Percentiles rank a stretch among this genome's conserved stretches.
phyloP scores from a whole-genome alignment of 257 asterid genomes.

The Solanum clarkiae region DNA sequence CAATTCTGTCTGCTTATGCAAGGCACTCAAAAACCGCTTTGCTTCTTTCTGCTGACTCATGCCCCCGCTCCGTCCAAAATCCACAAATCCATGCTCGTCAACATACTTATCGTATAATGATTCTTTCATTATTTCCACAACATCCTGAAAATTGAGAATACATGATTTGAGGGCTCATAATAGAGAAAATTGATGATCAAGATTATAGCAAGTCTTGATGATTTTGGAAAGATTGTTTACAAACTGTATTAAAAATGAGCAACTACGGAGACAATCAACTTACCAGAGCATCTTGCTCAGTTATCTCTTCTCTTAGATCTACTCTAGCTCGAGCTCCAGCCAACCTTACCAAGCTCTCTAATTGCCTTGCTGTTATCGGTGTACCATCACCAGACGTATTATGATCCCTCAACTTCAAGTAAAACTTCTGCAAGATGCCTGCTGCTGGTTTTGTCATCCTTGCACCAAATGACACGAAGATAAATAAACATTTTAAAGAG shows the following conservation, averaged over 20 bases:
- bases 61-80: constrained; percentile 95
- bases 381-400: constrained; percentile 76
- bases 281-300: constrained; percentile 85
- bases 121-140: constrained; percentile 93
- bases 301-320: constrained; percentile 84
- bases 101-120: constrained; percentile 90
- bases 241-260: not conserved
- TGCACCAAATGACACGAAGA: constrained; percentile 9
- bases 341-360: constrained; percentile 88
- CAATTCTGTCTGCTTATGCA: constrained; percentile 73
- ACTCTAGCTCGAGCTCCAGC: constrained; percentile 97
- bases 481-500: constrained; percentile 3
- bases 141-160: constrained; percentile 46
- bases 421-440: constrained; percentile 84
- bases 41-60: constrained; percentile 99
- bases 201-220: not conserved
- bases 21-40: constrained; percentile 73
- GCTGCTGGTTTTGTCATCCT: constrained; percentile 97
- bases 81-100: constrained; percentile 86
- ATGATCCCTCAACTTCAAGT: constrained; percentile 70
- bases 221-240: not conserved
- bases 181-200: not conserved
- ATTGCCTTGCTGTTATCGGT: constrained; percentile 96
- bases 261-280: constrained; percentile 4
- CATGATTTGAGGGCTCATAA: not conserved